Base-by-base conservation (phyloP, 306 rosid species). In the Luffa acutangula region DNA sequence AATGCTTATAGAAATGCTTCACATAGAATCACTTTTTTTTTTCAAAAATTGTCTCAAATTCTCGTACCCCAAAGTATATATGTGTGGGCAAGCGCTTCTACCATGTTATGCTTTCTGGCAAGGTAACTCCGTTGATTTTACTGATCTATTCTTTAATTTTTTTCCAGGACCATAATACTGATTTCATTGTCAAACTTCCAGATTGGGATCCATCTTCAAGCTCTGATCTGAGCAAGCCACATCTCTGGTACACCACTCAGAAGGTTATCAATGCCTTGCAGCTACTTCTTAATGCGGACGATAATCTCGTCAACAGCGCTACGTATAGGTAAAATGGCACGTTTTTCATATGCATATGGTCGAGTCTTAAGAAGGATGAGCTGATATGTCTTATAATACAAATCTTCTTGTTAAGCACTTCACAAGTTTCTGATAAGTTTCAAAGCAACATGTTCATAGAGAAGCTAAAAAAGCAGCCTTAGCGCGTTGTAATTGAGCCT, bases 91-190 rank as follows among this genome's bases (percentile, higher is more conserved):
- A 25, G 31, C 31, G 36, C 20, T 72, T 72, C 21, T 73, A 43
- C 53, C 48, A 43, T 36, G 21, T 70, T 43, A 20, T 48, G 42
- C 25, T 25, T 73, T 73, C 41, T 46, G 20, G 9, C 17, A 7
- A 69, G 48, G 25, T 17, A 17, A 36, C 73, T 18, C 56, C 3
- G 37, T 45, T 2, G n/a, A 18, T 72, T 31, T 74, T 41, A 11
- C 9, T 41, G 33, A 42, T 42, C 60, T 21, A 49, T 80, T 57
- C 52, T 31, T 70, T 43, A 49, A 9, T 79, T 83, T 73, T 79
- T 69, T 64, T 77, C 66, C 93, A 94, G 98, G 92, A 94, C 87
- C 98, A 94, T 83, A 94, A 95, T 87, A 84, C 80, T 64, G 97
- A 95, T 88, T 92, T 83, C 69, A 89, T 92, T 41, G 97, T 86